Percentiles rank a stretch among this genome's conserved stretches.
These are phyloP conservation scores for Vitis hybrid DNA, from an alignment of 177 flowering plant species.

Conservation along the genomic window DNA sequence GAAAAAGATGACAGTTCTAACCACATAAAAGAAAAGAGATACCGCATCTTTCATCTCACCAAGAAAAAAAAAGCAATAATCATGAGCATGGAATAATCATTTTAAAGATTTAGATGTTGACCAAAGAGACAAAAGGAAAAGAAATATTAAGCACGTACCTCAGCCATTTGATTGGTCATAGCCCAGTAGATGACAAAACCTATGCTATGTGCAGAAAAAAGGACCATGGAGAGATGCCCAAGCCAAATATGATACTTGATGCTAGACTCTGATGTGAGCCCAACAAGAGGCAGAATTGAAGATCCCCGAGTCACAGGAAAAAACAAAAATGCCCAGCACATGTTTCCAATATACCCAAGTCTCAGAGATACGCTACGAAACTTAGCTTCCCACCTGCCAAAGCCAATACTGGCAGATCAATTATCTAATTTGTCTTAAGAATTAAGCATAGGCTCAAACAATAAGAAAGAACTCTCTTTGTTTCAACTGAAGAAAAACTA, in stretches of 20 bases:
- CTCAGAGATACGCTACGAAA: conserved; percentile 39
- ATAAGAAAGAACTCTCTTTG: not conserved
- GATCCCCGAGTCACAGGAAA: conserved; percentile 49
- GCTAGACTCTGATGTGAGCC: conserved; percentile 42
- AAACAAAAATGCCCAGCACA: conserved; percentile 54
- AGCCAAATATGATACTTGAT: conserved; percentile 57
- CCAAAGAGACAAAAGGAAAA: not conserved
- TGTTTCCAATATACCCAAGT: conserved; percentile 55
- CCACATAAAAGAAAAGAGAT: not conserved
- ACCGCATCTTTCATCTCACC: not conserved
- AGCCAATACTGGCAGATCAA: not conserved
- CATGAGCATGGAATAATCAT: not conserved
- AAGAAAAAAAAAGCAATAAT: not conserved
- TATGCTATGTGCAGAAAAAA: conserved; percentile 32
- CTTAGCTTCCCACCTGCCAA: conserved; percentile 49
- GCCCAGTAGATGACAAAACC: conserved; percentile 44
- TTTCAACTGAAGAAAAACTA: not conserved
- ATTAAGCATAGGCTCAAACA: not conserved
- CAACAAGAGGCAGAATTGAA: conserved; percentile 38
- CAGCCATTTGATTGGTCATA: conserved; percentile 34
- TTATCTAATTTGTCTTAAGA: not conserved
- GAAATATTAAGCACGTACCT: conserved; percentile 16
- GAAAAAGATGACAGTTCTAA: not conserved
- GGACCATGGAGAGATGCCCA: conserved; percentile 32
- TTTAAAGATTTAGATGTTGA: not conserved